These are phyloP conservation scores for Passiflora organensis DNA, from an alignment of 345 rosid species.

Conservation along the genomic window DNA sequence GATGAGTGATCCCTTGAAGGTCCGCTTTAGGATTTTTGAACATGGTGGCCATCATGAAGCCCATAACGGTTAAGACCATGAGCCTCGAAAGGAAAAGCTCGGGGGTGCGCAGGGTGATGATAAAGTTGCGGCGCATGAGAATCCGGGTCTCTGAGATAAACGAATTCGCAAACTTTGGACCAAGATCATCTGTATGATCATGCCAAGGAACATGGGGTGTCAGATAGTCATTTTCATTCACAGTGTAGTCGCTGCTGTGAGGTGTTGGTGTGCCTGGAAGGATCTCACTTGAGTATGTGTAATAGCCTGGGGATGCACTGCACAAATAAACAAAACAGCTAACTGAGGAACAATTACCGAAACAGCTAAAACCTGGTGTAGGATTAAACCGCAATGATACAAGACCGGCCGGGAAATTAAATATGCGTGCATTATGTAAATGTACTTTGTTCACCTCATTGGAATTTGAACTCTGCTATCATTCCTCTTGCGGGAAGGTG, in stretches of 20 bases:
- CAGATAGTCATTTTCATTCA: slow-evolving; percentile 54
- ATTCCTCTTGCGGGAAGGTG: slow-evolving; percentile 36
- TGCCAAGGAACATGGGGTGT: slow-evolving; percentile 27
- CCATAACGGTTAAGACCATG: slow-evolving; percentile 57
- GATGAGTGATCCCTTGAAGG: slow-evolving; percentile 54
- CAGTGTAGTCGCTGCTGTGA: slow-evolving; percentile 68
- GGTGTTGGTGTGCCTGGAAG: slow-evolving; percentile 51
- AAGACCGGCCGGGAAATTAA: no score
- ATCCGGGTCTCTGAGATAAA: slow-evolving; percentile 52
- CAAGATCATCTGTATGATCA: slow-evolving; percentile 8
- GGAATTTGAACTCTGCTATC: slow-evolving; percentile 27
- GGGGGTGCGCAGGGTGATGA: slow-evolving; percentile 54
- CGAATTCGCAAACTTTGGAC: slow-evolving; percentile 47
- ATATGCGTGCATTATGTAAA: no score
- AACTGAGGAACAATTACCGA: no score
- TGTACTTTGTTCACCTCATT: no score
- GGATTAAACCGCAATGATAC: no score
- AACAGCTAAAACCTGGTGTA: no score
- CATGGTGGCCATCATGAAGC: slow-evolving; percentile 74
- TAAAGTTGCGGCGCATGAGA: slow-evolving; percentile 60
- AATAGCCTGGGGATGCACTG: slow-evolving; percentile 48
- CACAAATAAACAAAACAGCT: no score
- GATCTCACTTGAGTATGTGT: slow-evolving; percentile 41
- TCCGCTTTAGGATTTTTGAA: slow-evolving; percentile 39
- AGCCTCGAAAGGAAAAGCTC: slow-evolving; percentile 70